These are phyloP conservation scores for Coemansia sp. DNA, from an alignment of 192 early-diverging fungal species.

Conservation along the genomic window DNA sequence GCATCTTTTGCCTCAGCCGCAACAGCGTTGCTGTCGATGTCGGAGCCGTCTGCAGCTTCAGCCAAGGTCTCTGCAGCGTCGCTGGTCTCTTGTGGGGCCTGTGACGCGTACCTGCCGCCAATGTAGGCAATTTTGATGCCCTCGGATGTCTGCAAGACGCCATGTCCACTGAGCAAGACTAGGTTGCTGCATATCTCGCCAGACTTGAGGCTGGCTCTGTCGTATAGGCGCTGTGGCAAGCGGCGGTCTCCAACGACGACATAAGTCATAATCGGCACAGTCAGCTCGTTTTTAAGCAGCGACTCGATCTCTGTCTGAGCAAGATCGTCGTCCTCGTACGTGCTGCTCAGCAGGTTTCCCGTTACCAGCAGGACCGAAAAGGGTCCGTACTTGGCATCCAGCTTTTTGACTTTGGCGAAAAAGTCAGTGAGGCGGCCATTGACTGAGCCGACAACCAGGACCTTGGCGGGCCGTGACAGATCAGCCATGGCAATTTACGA, in stretches of 20 bases:
- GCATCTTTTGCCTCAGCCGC: neutral
- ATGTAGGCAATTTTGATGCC: slow-evolving; percentile 55
- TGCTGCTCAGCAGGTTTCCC: slow-evolving; percentile 78
- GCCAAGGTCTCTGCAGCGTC: neutral
- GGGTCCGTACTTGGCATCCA: slow-evolving; percentile 83
- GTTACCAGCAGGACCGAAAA: slow-evolving; percentile 82
- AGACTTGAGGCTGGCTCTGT: slow-evolving; percentile 54
- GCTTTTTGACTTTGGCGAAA: slow-evolving; percentile 73
- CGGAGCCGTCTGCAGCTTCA: neutral
- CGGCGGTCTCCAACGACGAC: slow-evolving; percentile 67
- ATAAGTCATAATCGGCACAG: slow-evolving; percentile 77
- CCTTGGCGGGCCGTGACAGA: slow-evolving; percentile 18
- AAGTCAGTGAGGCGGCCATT: slow-evolving; percentile 70
- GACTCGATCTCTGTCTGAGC: slow-evolving; percentile 54
- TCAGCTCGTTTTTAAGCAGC: slow-evolving; percentile 60
- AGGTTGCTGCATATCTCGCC: slow-evolving; percentile 83
- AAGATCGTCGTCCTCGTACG: slow-evolving; percentile 21
- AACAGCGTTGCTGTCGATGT: neutral
- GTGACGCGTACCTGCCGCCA: slow-evolving; percentile 28
- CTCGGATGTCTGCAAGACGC: slow-evolving; percentile 51
- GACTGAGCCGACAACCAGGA: slow-evolving; percentile 73
- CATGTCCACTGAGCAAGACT: slow-evolving; percentile 65
- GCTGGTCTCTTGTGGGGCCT: neutral
- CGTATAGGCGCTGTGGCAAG: slow-evolving; percentile 62
- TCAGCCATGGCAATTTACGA: neutral